phyloP scores from a whole-genome alignment of 495 filamentous ascomycete species.

The Lineolata rhizophorae region DNA sequence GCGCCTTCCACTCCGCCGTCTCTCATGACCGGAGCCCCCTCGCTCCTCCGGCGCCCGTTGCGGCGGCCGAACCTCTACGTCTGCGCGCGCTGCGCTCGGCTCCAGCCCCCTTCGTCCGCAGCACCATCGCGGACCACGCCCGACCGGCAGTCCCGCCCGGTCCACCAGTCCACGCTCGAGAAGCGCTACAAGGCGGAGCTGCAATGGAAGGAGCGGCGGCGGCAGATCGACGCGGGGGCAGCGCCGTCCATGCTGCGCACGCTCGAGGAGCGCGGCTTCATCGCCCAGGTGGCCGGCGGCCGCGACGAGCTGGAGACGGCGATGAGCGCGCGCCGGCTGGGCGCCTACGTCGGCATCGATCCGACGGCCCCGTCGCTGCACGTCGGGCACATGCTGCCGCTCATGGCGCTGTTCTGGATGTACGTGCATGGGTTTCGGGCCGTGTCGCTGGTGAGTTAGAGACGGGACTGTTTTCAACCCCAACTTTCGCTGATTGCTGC shows the following conservation, averaged over 20 bases:
- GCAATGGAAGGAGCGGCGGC: slow-evolving; percentile 6
- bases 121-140: neutral
- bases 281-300: slow-evolving; percentile 33
- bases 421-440: slow-evolving; percentile 63
- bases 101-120: too few species aligned
- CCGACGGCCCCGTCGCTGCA: slow-evolving; percentile 83
- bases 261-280: slow-evolving; percentile 57
- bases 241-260: slow-evolving; percentile 39
- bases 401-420: slow-evolving; percentile 90
- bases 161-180: neutral
- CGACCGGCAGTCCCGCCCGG: slow-evolving; percentile 1
- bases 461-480: too few species aligned
- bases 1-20: too few species aligned
- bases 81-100: too few species aligned
- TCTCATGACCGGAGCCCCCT: too few species aligned
- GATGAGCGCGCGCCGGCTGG: slow-evolving; percentile 16
- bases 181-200: slow-evolving; percentile 1
- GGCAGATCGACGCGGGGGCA: slow-evolving; percentile 34
- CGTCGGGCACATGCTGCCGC: slow-evolving; percentile 74
- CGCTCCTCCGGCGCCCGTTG: too few species aligned
- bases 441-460: slow-evolving; percentile 36
- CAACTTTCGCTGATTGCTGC: neutral
- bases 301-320: slow-evolving; percentile 19
- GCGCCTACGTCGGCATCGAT: slow-evolving; percentile 78
- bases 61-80: slow-evolving; percentile 2